phyloP scores from a whole-genome alignment of 192 early-diverging fungal genomes.

The Phlyctochytrium arcticum region DNA sequence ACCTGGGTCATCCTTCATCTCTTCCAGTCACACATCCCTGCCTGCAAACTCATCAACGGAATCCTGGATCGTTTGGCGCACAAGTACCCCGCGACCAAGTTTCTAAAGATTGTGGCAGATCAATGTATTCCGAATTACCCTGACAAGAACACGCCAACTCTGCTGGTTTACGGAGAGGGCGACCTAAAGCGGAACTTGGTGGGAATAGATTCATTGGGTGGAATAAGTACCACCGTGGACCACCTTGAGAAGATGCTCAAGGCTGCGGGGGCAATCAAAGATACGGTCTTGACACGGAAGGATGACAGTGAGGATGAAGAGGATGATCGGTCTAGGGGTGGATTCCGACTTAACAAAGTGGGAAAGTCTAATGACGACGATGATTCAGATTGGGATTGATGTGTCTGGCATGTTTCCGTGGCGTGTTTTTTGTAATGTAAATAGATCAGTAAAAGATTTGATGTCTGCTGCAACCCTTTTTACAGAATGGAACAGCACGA shows the following conservation, averaged over 20 bases:
- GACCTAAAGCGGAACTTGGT: constrained; percentile 84
- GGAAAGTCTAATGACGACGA: constrained; percentile 34
- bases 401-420: too few species aligned
- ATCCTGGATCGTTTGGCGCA: constrained; percentile 68
- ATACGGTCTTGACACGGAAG: constrained; percentile 8
- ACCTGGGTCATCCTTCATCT: constrained; percentile 66
- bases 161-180: constrained; percentile 87
- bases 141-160: constrained; percentile 65
- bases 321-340: constrained; percentile 3
- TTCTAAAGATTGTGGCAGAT: constrained; percentile 87
- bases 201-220: constrained; percentile 73
- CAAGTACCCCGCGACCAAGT: constrained; percentile 85
- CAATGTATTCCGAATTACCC: constrained; percentile 96
- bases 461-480: too few species aligned
- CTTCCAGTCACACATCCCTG: constrained; percentile 69
- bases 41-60: constrained; percentile 79
- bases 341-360: constrained; percentile 16
- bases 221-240: constrained; percentile 70
- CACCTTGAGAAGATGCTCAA: constrained; percentile 38
- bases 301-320: constrained; percentile 37
- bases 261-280: constrained; percentile 29
- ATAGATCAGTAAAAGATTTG: too few species aligned
- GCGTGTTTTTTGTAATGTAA: too few species aligned
- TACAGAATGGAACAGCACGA: too few species aligned
- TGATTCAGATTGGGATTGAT: constrained; percentile 22